phyloP scores from a whole-genome alignment of 2,329 filamentous ascomycete genomes.

The Xylaria sp. region DNA sequence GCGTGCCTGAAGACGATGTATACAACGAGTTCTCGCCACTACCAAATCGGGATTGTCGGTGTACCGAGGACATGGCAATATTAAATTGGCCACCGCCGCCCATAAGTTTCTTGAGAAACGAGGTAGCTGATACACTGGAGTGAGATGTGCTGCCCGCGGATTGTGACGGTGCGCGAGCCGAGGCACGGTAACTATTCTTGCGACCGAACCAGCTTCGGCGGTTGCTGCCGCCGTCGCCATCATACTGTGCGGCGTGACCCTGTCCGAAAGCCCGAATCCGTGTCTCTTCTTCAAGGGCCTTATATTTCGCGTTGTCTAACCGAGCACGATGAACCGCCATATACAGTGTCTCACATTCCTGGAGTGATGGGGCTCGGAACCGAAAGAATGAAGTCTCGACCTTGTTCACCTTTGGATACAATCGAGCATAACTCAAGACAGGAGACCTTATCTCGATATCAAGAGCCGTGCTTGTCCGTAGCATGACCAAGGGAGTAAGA shows the following conservation, averaged over 20 bases:
- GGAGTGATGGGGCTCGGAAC: constrained; percentile 81
- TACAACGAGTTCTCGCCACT: constrained; percentile 70
- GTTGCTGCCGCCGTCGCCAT: constrained; percentile 60
- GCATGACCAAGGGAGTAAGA: constrained; percentile 88
- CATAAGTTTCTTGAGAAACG: constrained; percentile 83
- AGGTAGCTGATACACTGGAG: constrained; percentile 72
- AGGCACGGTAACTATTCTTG: constrained; percentile 73
- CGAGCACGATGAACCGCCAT: constrained; percentile 87
- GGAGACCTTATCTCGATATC: constrained; percentile 95
- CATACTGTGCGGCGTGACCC: constrained; percentile 60
- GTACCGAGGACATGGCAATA: constrained; percentile 81
- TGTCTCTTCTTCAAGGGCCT: constrained; percentile 72
- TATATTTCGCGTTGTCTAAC: constrained; percentile 93
- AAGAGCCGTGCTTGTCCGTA: constrained; percentile 89
- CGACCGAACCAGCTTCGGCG: constrained; percentile 70
- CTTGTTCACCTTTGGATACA: constrained; percentile 74
- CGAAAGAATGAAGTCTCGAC: constrained; percentile 81
- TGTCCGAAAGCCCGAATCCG: constrained; percentile 78
- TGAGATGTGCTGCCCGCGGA: constrained; percentile 77
- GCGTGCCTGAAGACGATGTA: constrained; percentile 64
- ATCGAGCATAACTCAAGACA: constrained; percentile 66
- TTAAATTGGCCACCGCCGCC: constrained; percentile 81
- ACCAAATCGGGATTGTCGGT: constrained; percentile 65
- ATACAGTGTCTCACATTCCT: constrained; percentile 86
- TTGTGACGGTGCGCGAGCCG: constrained; percentile 69